Conservation (phyloP, 1,284 basidiomycete species). For the Stereum hirsutum region DNA sequence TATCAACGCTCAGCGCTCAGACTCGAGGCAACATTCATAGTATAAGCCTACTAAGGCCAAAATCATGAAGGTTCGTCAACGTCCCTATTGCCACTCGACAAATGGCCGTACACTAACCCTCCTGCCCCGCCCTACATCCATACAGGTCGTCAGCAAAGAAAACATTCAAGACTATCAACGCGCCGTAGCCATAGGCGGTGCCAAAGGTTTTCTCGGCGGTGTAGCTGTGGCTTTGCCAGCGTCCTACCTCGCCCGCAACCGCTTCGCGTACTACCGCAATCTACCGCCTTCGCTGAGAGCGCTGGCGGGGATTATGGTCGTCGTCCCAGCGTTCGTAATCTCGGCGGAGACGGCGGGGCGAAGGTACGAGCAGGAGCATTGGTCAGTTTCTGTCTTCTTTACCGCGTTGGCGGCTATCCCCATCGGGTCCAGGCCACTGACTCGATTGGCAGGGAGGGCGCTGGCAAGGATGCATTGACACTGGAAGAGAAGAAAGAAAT, state of each 20-base stretch:
- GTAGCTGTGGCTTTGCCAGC: constrained; percentile 42
- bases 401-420: not conserved
- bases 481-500: constrained; percentile 37
- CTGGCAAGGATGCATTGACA: constrained; percentile 50
- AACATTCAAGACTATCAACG: constrained; percentile 35
- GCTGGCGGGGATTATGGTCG: constrained; percentile 58
- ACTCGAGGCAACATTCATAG: too few species aligned
- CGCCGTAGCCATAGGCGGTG: constrained; percentile 49
- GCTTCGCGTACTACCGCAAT: constrained; percentile 53
- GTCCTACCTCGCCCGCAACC: constrained; percentile 48
- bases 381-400: constrained; percentile 32
- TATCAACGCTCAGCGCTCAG: too few species aligned
- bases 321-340: constrained; percentile 66
- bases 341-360: constrained; percentile 74
- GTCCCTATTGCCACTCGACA: too few species aligned
- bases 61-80: too few species aligned
- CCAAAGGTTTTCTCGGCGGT: constrained; percentile 52
- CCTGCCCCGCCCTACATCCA: too few species aligned
- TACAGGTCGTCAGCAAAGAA: not conserved
- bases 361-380: constrained; percentile 62
- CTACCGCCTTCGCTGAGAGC: constrained; percentile 72
- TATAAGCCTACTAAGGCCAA: too few species aligned
- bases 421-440: not conserved
- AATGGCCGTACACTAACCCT: too few species aligned
- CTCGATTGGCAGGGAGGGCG: constrained; percentile 42